A percentile compares a stretch with the other conserved stretches of the same genome.
phyloP scores from a whole-genome alignment of 305 asterid genomes.

The Fraxinus dipetala region DNA sequence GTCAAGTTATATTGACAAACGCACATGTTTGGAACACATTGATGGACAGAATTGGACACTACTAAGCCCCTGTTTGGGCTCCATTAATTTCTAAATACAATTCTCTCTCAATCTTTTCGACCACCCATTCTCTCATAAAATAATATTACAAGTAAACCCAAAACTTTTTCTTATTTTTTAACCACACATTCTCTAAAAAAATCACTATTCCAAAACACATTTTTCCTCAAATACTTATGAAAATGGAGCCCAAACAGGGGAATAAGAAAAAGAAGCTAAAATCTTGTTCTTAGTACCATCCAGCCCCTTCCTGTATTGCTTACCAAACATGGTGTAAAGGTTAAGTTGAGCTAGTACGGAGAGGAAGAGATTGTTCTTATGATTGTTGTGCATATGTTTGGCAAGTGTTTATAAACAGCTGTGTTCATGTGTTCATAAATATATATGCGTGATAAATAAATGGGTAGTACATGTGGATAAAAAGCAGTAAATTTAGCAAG shows the following conservation, averaged over 20 bases:
- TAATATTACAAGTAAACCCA: too few relatives aligned
- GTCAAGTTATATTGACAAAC: neutral
- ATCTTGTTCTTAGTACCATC: neutral
- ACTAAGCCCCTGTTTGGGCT: neutral
- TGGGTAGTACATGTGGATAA: neutral
- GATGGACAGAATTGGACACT: neutral
- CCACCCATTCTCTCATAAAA: neutral
- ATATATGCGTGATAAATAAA: neutral
- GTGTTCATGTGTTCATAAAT: neutral
- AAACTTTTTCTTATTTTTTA: neutral
- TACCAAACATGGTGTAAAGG: neutral
- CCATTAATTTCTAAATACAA: neutral
- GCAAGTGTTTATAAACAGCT: neutral
- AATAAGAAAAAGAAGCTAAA: neutral
- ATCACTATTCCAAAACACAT: neutral
- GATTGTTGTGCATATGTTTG: neutral
- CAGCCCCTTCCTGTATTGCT: neutral
- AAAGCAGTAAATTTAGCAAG: neutral
- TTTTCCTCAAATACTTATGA: too few relatives aligned
- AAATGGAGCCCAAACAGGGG: neutral
- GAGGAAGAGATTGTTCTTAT: neutral
- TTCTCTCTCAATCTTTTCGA: neutral
- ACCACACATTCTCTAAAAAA: neutral
- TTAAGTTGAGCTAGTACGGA: neutral
- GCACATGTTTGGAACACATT: neutral